Percentiles rank a stretch among this genome's conserved stretches.
Conservation (phyloP, 495 filamentous ascomycete genomes). For the Penicillium canariense region DNA sequence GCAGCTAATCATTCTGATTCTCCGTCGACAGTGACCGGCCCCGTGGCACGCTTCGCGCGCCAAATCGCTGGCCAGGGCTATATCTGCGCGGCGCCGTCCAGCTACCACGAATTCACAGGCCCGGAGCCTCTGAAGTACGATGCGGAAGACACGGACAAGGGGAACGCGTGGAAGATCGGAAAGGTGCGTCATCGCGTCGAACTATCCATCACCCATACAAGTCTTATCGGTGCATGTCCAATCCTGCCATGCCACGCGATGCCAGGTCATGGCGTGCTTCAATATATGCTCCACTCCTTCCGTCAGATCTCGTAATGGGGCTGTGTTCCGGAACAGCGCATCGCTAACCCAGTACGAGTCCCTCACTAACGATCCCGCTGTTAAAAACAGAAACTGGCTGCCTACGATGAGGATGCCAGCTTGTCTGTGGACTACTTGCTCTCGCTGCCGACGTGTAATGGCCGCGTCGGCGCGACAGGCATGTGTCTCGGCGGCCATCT, state of each 20-base stretch:
- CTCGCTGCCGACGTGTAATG: constrained; percentile 75
- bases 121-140: constrained; percentile 85
- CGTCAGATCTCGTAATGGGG: neutral
- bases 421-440: constrained; percentile 74
- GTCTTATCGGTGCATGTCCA: neutral
- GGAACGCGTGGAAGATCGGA: constrained; percentile 80
- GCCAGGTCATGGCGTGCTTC: neutral
- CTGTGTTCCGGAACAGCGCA: neutral
- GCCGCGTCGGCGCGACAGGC: constrained; percentile 80
- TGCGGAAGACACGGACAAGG: constrained; percentile 79
- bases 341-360: too few species aligned
- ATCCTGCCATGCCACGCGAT: too few species aligned
- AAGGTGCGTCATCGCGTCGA: constrained; percentile 51
- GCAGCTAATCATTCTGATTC: neutral
- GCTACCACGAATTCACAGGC: constrained; percentile 89
- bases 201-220: neutral
- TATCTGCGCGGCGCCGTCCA: constrained; percentile 86
- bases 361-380: neutral
- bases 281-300: neutral
- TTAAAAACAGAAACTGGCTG: constrained; percentile 63
- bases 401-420: constrained; percentile 84
- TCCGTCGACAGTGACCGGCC: constrained; percentile 70
- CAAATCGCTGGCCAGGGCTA: constrained; percentile 94
- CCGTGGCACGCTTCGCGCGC: constrained; percentile 84
- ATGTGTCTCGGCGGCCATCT: constrained; percentile 97